Conservation (phyloP, 2,329 filamentous ascomycete genomes). For the Didymella segeticola region DNA sequence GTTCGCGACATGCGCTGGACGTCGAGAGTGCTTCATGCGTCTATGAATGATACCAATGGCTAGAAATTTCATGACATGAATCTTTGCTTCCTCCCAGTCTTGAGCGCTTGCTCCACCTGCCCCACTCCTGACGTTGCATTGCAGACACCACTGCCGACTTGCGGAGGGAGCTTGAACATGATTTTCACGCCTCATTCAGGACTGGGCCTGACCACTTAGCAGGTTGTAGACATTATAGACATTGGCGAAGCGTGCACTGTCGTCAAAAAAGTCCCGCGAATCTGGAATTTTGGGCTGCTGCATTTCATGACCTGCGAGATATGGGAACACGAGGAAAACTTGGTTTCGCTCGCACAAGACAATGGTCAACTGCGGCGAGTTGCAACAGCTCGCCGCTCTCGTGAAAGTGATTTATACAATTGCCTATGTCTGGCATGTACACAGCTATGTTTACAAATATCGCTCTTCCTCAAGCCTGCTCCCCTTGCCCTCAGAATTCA, state of each 20-base stretch:
- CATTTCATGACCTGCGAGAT: no score
- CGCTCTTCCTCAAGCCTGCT: background rate
- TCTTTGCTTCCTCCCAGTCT: slow-evolving; percentile 8
- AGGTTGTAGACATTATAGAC: no score
- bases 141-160: background rate
- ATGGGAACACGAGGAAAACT: no score
- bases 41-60: slow-evolving; percentile 16
- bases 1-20: slow-evolving; percentile 12
- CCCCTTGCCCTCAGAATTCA: no score
- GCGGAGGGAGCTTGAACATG: no score
- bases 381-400: background rate
- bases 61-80: slow-evolving; percentile 17
- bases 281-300: no score
- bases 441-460: slow-evolving; percentile 26
- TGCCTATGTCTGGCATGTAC: slow-evolving; percentile 14
- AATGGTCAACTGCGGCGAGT: no score
- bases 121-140: slow-evolving; percentile 16
- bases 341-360: no score
- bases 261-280: no score
- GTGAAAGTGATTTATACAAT: slow-evolving; percentile 10
- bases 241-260: no score
- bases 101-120: slow-evolving; percentile 6
- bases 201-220: no score
- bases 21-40: slow-evolving; percentile 15
- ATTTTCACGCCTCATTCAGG: no score